Percentiles rank a stretch among this genome's conserved stretches.
Evolutionary conservation across 2,329 filamentous ascomycete species (phyloP).

Genomic region (Neospermospora avenae): DNA sequence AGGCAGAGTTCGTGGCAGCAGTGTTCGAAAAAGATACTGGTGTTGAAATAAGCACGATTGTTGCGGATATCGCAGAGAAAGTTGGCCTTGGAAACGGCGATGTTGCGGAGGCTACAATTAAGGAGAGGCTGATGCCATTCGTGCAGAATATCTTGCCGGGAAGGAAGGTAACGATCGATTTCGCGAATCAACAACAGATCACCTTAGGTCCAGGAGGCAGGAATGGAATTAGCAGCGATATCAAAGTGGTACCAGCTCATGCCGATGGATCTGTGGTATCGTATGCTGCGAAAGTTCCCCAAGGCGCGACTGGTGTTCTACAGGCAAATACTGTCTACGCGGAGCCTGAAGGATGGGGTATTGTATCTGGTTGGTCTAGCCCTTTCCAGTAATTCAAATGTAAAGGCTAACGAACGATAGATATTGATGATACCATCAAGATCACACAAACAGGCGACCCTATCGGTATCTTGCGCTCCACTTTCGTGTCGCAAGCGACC

Average conservation of each 20-base stretch:
- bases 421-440: conserved; percentile 96
- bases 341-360: conserved; percentile 73
- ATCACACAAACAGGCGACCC: conserved; percentile 78
- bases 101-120: conserved; percentile 58
- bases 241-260: conserved; percentile 48
- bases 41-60: conserved; percentile 62
- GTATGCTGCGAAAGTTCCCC: conserved; percentile 46
- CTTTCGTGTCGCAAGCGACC: conserved; percentile 72
- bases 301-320: conserved; percentile 51
- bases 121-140: conserved; percentile 71
- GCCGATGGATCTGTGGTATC: conserved; percentile 47
- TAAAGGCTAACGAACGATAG: conserved; percentile 40
- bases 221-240: conserved; percentile 69
- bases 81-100: conserved; percentile 60
- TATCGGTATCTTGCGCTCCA: conserved; percentile 75
- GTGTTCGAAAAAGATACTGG: conserved; percentile 74
- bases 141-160: conserved; percentile 72
- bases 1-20: conserved; percentile 78
- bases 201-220: conserved; percentile 66
- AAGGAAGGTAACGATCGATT: conserved; percentile 61
- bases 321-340: conserved; percentile 72
- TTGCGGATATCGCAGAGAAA: conserved; percentile 66
- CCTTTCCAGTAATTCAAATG: neutral
- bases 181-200: conserved; percentile 45
- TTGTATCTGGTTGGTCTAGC: conserved; percentile 64